Base-by-base conservation (phyloP, 257 asterid species). In the Ilex aquifolium region DNA sequence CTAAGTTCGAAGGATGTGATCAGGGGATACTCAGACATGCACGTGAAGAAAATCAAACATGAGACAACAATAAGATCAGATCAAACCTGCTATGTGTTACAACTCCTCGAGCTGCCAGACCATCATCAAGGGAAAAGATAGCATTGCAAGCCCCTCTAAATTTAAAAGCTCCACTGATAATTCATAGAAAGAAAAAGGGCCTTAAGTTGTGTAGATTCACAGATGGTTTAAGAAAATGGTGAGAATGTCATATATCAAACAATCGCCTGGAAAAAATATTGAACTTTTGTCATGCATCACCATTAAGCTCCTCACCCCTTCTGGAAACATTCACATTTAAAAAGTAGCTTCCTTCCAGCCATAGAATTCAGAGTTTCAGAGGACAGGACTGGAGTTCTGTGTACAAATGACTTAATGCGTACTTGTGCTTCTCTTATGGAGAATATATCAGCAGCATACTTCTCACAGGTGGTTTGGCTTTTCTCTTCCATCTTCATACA, bases 131-230 rank as follows among this genome's bases (percentile, higher is more conserved):
- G 32, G 98, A 87, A 76, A 82, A 85, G 39, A 92, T 80, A 63
- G 98, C 97, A 77, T 92, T 92, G 82, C 95, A 87, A 10, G 98
- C 97, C 44, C 98, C 97, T 80, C 97, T 77, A 66, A 92, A 80
- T 68, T 92, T 92, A 74, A 92, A 92, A 67, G 97, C 93, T 65
- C 97, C 97, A 21, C 98, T 92, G 80, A 61, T 32, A 17, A 65
- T 64, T 66, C 62, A 68, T 55, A 52, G 27, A 21, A 21, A 32
- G 17, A 62, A 59, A 16, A 62, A 67, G 57, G 36, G 46, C 52
- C 31, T 10, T 29, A 54, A 36, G 56, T 15, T 21, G 8, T 36
- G 5, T 36, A 36, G 7, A 36, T 36, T 21, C 27, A 21, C 27
- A 21, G 27, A 21, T 21, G 27, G 27, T 21, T 21, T 21, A 21